Conservation (phyloP, 148 eudicot species). For the Salicornia ramosissima region DNA sequence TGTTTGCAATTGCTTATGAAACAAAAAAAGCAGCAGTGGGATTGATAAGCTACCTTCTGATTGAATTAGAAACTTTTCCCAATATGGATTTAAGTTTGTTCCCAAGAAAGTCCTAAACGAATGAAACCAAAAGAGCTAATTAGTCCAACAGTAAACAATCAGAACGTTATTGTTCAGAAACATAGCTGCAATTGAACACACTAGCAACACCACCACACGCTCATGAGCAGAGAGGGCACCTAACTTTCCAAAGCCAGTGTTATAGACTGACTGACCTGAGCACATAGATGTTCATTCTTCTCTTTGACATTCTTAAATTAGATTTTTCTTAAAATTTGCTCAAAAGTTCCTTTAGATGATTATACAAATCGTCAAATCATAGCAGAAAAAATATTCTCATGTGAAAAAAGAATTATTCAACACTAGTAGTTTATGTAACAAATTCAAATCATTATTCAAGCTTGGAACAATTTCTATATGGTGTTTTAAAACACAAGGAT, state of each 20-base stretch:
- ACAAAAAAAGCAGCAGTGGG: constrained; percentile 1
- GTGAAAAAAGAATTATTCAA: no score
- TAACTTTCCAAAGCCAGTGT: neutral
- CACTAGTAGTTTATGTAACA: neutral
- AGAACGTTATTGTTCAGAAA: neutral
- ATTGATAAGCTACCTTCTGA: constrained; percentile 60
- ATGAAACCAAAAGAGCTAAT: constrained; percentile 20
- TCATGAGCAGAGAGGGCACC: neutral
- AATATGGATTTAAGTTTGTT: constrained; percentile 78
- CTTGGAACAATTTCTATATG: neutral
- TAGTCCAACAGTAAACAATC: constrained; percentile 7
- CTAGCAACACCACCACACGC: neutral
- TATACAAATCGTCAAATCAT: neutral
- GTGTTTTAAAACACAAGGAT: neutral
- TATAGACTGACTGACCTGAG: no score
- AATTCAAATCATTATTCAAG: neutral
- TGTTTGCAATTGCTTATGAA: neutral
- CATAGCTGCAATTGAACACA: neutral
- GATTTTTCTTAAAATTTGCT: no score
- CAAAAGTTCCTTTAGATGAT: no score
- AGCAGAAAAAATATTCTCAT: no score
- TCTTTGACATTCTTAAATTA: no score
- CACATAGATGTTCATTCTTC: no score
- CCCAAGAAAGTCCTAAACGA: constrained; percentile 80
- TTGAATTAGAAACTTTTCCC: constrained; percentile 76